Percentiles rank a stretch among this genome's conserved stretches.
phyloP scores from a whole-genome alignment of 805 yeast species.

The Candida golubevii region DNA sequence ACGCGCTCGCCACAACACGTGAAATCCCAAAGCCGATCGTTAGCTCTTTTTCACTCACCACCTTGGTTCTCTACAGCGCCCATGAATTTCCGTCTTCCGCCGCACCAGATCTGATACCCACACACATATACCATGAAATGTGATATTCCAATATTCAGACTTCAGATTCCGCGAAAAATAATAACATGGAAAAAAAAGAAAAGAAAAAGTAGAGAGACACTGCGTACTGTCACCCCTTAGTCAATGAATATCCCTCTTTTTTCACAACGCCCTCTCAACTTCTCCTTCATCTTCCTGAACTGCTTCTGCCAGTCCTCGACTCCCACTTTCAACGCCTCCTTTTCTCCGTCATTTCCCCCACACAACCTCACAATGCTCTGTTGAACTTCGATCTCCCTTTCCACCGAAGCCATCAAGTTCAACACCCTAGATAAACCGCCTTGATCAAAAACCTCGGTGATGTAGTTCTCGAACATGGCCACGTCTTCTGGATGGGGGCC shows the following conservation, averaged over 20 bases:
- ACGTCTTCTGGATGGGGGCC: conserved; percentile 19
- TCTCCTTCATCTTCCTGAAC: conserved; percentile 2
- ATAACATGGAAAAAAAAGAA: too few species aligned
- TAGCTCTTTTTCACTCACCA: too few species aligned
- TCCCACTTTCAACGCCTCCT: conserved; percentile 7
- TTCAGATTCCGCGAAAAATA: too few species aligned
- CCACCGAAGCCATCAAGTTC: conserved; percentile 6
- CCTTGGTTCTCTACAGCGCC: too few species aligned
- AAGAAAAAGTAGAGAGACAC: too few species aligned
- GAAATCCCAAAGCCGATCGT: too few species aligned
- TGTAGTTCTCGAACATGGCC: conserved; percentile 6
- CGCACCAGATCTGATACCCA: too few species aligned
- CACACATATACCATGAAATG: too few species aligned
- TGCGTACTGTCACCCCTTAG: too few species aligned
- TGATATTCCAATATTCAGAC: too few species aligned
- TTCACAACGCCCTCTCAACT: conserved; percentile 4
- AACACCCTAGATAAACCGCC: conserved; percentile 6
- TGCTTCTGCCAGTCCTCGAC: conserved; percentile 20
- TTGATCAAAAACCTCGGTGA: conserved; percentile 1
- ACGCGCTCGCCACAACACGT: too few species aligned
- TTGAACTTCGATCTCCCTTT: conserved; percentile 3
- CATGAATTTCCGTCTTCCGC: too few species aligned
- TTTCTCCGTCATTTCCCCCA: neutral
- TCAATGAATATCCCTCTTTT: conserved; percentile 5
- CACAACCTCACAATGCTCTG: conserved; percentile 8